Conservation (phyloP, 2,329 filamentous ascomycete genomes). For the Sordariomycetes sp. region DNA sequence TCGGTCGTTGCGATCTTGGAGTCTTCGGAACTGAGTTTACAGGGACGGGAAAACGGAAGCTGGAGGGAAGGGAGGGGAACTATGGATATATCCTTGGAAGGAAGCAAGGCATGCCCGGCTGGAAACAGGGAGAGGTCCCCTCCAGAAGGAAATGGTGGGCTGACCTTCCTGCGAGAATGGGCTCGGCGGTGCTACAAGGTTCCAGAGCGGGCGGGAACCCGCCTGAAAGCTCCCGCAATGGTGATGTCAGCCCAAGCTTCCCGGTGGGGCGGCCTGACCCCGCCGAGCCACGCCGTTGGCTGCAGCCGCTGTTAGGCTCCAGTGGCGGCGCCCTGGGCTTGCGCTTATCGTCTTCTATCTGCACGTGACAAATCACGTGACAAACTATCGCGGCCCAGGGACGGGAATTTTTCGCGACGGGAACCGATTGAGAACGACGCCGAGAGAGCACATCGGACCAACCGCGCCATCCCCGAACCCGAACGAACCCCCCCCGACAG, state of each 20-base stretch:
- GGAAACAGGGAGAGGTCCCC: background rate
- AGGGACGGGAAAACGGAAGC: background rate
- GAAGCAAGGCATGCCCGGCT: background rate
- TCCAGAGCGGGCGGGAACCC: constrained; percentile 14
- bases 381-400: background rate
- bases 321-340: background rate
- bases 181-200: constrained; percentile 14
- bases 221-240: constrained; percentile 13
- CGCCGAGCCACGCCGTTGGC: background rate
- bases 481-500: background rate
- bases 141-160: constrained; percentile 7
- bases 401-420: background rate
- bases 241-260: constrained; percentile 12
- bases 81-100: constrained; percentile 2
- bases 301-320: background rate
- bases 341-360: background rate
- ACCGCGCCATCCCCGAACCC: background rate
- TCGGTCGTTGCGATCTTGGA: constrained; percentile 6
- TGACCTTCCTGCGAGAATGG: constrained; percentile 12
- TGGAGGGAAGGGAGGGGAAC: constrained; percentile 1
- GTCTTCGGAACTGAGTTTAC: constrained; percentile 1
- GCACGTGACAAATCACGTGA: background rate
- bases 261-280: constrained; percentile 6
- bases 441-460: background rate
- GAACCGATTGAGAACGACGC: background rate